Conservation (phyloP, 805 yeast species). For the Yueomyces sinensis region DNA sequence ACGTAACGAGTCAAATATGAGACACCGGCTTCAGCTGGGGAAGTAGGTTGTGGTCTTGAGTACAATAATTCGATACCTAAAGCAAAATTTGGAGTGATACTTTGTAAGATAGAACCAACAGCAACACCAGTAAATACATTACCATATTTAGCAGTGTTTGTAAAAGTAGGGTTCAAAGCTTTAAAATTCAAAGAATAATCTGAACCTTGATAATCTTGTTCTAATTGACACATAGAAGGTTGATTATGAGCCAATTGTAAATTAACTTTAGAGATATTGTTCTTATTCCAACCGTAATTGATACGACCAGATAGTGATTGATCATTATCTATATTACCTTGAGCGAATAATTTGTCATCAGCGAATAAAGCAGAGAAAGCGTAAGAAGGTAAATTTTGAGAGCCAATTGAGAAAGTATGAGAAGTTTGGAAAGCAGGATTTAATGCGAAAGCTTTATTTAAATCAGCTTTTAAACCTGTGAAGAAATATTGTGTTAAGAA, state of each 20-base stretch:
- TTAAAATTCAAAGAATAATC: conserved; percentile 86
- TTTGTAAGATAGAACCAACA: conserved; percentile 82
- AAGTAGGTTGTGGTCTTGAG: conserved; percentile 51
- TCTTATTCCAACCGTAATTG: conserved; percentile 81
- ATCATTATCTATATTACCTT: conserved; percentile 87
- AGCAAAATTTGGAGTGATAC: conserved; percentile 70
- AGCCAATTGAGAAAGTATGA: conserved; percentile 84
- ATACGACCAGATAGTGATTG: conserved; percentile 75
- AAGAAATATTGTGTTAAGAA: conserved; percentile 80
- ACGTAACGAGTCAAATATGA: conserved; percentile 85
- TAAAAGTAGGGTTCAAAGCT: conserved; percentile 74
- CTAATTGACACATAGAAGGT: conserved; percentile 89
- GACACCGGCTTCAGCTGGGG: conserved; percentile 84
- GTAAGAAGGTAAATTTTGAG: conserved; percentile 75
- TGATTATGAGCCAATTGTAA: conserved; percentile 80
- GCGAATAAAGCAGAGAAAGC: conserved; percentile 86
- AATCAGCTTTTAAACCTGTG: conserved; percentile 93
- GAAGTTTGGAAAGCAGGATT: conserved; percentile 95
- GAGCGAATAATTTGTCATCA: conserved; percentile 70
- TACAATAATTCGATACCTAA: conserved; percentile 89
- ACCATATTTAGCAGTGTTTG: conserved; percentile 20
- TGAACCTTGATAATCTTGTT: conserved; percentile 85
- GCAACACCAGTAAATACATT: conserved; percentile 82
- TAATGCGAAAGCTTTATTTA: conserved; percentile 80
- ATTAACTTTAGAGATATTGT: conserved; percentile 68